These are phyloP conservation scores for Millerozyma miso DNA, from an alignment of 805 yeast genomes.

Conservation along the genomic window DNA sequence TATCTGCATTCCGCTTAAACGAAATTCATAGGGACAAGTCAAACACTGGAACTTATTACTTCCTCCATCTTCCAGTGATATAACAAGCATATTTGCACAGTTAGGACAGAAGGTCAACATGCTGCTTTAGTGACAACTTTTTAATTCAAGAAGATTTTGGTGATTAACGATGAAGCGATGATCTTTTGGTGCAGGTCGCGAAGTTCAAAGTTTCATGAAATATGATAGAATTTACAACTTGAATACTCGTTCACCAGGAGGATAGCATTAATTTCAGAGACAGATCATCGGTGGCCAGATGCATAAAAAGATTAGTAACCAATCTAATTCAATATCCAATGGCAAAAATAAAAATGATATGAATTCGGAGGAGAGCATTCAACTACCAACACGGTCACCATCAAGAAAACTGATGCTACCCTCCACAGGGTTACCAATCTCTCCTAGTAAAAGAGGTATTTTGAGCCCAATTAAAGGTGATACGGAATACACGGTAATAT, in stretches of 20 bases:
- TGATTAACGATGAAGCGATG: not conserved
- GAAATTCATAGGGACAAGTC: slow-evolving; percentile 94
- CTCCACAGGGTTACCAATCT: not conserved
- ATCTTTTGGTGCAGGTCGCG: not conserved
- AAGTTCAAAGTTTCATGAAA: not conserved
- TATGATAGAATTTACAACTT: too few species aligned
- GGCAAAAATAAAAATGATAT: not conserved
- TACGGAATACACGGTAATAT: slow-evolving; percentile 7
- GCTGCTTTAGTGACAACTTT: too few species aligned
- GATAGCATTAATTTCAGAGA: too few species aligned
- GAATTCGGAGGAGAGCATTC: not conserved
- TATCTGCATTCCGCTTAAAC: slow-evolving; percentile 76
- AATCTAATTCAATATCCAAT: not conserved
- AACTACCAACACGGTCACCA: slow-evolving; percentile 1
- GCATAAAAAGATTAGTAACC: too few species aligned
- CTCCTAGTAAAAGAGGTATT: slow-evolving; percentile 15
- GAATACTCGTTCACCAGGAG: too few species aligned
- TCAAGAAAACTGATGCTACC: not conserved
- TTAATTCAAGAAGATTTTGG: too few species aligned
- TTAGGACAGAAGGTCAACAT: slow-evolving; percentile 96
- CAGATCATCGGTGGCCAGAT: too few species aligned
- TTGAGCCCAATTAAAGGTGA: not conserved
- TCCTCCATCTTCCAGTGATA: slow-evolving; percentile 52
- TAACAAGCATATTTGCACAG: slow-evolving; percentile 85
- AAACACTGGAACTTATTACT: slow-evolving; percentile 77